Evolutionary conservation across 805 yeast genomes (phyloP).

Genomic region (Yamadazyma olivae): DNA sequence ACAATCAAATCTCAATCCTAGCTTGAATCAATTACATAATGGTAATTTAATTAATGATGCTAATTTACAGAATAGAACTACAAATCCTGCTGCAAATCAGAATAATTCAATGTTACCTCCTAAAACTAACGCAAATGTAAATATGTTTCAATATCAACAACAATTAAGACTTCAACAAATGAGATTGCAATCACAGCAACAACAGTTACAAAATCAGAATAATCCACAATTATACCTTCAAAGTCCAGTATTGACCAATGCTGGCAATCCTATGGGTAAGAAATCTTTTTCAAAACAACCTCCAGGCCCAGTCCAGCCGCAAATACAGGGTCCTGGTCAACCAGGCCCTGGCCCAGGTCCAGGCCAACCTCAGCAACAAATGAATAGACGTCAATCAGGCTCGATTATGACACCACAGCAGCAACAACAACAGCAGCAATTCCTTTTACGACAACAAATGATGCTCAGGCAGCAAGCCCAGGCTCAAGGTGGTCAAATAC

Average conservation of each 20-base stretch:
- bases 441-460: slow-evolving; percentile 23
- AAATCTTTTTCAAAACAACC: slow-evolving; percentile 7
- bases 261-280: slow-evolving; percentile 13
- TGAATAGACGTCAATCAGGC: slow-evolving; percentile 2
- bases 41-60: slow-evolving; percentile 5
- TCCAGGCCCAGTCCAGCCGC: too few species aligned
- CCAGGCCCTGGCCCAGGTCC: slow-evolving; percentile 4
- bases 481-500: slow-evolving; percentile 9
- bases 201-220: slow-evolving; percentile 16
- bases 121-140: slow-evolving; percentile 8
- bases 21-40: slow-evolving; percentile 20
- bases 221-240: slow-evolving; percentile 16
- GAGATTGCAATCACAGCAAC: slow-evolving; percentile 21
- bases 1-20: slow-evolving; percentile 42
- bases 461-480: slow-evolving; percentile 20
- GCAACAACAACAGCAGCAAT: slow-evolving; percentile 26
- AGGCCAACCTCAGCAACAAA: slow-evolving; percentile 1
- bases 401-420: slow-evolving; percentile 17
- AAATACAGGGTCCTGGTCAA: not conserved
- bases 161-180: slow-evolving; percentile 23
- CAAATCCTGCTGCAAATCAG: not conserved
- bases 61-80: not conserved
- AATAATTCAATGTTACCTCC: slow-evolving; percentile 11
- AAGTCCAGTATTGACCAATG: slow-evolving; percentile 13
- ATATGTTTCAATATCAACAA: slow-evolving; percentile 19